Evolutionary conservation across 2,329 filamentous ascomycete species (phyloP), one percentile per base, ranked within the genome.

Genomic region (Paecilomyces dactylethromorphus): DNA sequence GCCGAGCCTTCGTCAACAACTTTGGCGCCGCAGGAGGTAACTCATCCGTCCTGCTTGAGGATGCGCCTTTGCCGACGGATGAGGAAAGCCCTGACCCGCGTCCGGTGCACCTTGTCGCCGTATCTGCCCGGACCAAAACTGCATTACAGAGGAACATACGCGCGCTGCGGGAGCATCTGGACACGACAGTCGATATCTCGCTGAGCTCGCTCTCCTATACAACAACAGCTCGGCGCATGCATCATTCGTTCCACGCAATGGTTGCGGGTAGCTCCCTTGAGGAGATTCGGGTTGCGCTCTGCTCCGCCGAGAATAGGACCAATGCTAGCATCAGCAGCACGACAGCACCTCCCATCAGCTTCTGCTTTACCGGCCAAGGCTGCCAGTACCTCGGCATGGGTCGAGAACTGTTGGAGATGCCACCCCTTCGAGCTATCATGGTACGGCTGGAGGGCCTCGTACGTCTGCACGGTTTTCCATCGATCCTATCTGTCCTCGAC

Each of bases 1-100:
- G 64, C 8, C 66, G 78, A 2, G 72, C 77, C 10, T 65, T 74
- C 32, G 69, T 87, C 62, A 89, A 89, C 75, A 88, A 87, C 72
- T 89, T 88, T 66, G 82, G 82, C 62, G 87, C 87, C 3, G 84
- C 86, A 54, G 87, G 87, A 56, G 87, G 87, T 13, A 89, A 89
- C 70, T 85, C 85, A 0, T 80, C 82, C 58, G 1, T 76, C 33
- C 26, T 74, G 3, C 22, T 77, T 85, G 86, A 32, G 31, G 31
- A 32, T 11, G 6, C 31, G 11, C 31, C 31, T 7, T 11, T 32
- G 31, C 6, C 11, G 11, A 6, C 11, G 31, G 11, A 32, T 6
- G 31, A 32, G 11, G 31, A 32, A 11, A 11, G 31, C 11, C 1
- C 31, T 32, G 31, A 61, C 21, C 78, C 81, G 3, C 79, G 85